Evolutionary conservation across 2,329 filamentous ascomycete genomes (phyloP).

Genomic region (Fusarium secorum): DNA sequence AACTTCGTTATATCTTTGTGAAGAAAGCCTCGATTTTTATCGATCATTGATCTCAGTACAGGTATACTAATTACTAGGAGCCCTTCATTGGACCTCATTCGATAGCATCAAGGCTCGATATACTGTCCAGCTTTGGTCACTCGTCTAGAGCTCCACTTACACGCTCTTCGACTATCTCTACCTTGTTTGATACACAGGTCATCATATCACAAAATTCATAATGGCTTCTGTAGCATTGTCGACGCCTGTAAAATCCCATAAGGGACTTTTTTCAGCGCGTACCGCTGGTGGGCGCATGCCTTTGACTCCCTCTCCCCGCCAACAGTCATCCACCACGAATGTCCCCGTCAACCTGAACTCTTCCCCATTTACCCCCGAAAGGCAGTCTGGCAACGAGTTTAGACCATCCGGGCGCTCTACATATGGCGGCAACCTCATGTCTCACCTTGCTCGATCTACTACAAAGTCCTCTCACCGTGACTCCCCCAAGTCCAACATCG

Average conservation of each 20-base stretch:
- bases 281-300: slow-evolving; percentile 95
- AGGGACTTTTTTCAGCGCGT: slow-evolving; percentile 88
- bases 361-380: slow-evolving; percentile 82
- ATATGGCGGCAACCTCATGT: slow-evolving; percentile 80
- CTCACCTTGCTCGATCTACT: slow-evolving; percentile 76
- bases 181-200: slow-evolving; percentile 15
- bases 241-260: slow-evolving; percentile 94
- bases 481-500: slow-evolving; percentile 97
- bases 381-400: slow-evolving; percentile 59
- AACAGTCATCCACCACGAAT: slow-evolving; percentile 62
- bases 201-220: slow-evolving; percentile 47
- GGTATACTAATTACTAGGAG: slow-evolving; percentile 62
- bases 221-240: slow-evolving; percentile 87
- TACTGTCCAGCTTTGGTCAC: slow-evolving; percentile 56
- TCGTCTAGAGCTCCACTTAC: slow-evolving; percentile 50
- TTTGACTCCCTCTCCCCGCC: slow-evolving; percentile 87
- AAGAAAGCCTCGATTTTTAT: slow-evolving; percentile 57
- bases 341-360: slow-evolving; percentile 64
- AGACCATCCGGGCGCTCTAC: slow-evolving; percentile 72
- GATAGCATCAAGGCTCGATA: slow-evolving; percentile 51
- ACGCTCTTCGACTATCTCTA: slow-evolving; percentile 16
- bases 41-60: slow-evolving; percentile 54
- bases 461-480: slow-evolving; percentile 76
- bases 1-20: slow-evolving; percentile 52
- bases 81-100: slow-evolving; percentile 65